A percentile compares a stretch with the other conserved stretches of the same genome.
phyloP scores from a whole-genome alignment of 2,329 filamentous ascomycete species.

The Cladosporium colombiae region DNA sequence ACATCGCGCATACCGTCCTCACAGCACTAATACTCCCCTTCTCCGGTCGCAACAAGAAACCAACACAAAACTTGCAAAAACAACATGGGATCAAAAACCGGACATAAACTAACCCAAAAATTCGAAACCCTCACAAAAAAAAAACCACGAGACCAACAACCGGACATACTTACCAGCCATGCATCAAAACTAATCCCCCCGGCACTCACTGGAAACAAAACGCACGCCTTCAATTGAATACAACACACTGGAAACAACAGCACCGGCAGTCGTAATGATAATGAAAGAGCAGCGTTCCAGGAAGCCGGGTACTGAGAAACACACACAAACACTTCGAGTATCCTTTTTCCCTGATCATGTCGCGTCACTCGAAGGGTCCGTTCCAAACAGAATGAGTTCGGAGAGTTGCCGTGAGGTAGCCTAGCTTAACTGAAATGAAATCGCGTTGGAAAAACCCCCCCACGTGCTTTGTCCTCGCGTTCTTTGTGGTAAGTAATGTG shows the following conservation, averaged over 20 bases:
- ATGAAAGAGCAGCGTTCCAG: not conserved
- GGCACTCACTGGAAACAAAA: not conserved
- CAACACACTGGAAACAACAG: not conserved
- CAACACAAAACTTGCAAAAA: not conserved
- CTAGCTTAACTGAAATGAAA: constrained; percentile 3
- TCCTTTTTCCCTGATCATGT: constrained; percentile 4
- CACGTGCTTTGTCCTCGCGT: no score
- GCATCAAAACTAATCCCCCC: not conserved
- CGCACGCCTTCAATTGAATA: not conserved
- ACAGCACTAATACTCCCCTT: constrained; percentile 14
- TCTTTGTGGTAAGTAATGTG: no score
- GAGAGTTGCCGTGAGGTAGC: constrained; percentile 12
- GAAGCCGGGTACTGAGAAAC: not conserved
- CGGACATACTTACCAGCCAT: not conserved
- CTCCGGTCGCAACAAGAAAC: not conserved
- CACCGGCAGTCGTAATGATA: not conserved
- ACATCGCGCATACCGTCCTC: not conserved
- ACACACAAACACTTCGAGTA: not conserved
- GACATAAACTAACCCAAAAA: not conserved
- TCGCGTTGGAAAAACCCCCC: not conserved
- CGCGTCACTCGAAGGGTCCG: constrained; percentile 15
- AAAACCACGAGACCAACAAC: not conserved
- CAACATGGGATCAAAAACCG: not conserved
- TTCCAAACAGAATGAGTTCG: not conserved
- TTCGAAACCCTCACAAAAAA: not conserved